Evolutionary conservation across 805 yeast species (phyloP), one percentile per base, ranked within the genome.

Genomic region (Hermanozyma aechmeae): DNA sequence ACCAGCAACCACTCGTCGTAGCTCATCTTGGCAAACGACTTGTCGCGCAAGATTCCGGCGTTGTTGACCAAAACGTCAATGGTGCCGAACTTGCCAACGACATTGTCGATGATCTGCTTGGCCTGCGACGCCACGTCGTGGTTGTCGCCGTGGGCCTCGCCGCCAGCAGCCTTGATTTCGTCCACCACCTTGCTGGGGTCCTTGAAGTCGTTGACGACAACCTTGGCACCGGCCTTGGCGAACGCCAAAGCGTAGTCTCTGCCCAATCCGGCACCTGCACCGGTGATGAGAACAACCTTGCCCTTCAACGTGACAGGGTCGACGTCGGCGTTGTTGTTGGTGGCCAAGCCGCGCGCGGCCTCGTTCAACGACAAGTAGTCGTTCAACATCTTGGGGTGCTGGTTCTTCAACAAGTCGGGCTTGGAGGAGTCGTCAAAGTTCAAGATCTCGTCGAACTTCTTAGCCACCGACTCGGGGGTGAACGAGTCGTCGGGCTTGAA

Each of bases 251-350:
- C 95, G 59, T 89, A 93, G 34, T 86, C 81, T 51, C 79, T 76
- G 38, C 98, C 98, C 44, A 89, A 69, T 26, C 98, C 98, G 27
- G 82, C 78, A 38, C 96, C 96, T 24, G 96, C 87, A 39, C 98
- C 98, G 12, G 97, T 89, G 32, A 89, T 74, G 34, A 89, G 71
- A 20, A 85, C 96, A 32, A 89, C 96, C 58, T 82, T 83, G 43
- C 67, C 86, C 50, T 74, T 75, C 51, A 89, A 61, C 16, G 85
- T 73, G 26, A 80, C 66, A 16, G 46, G 32, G 15, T 55, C 53
- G 30, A 61, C 61, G 27, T 62, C 65, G 5, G 59, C 35, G 8
- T 31, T 34, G 40, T 73, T 72, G 46, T 72, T 73, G 14, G 68
- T 37, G 10, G 80, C 72, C 36, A 79, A 58, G 26, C 60, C 51